Evolutionary conservation across 176 grass and related monocot species (phyloP).

Genomic region (Oryza australiensis): DNA sequence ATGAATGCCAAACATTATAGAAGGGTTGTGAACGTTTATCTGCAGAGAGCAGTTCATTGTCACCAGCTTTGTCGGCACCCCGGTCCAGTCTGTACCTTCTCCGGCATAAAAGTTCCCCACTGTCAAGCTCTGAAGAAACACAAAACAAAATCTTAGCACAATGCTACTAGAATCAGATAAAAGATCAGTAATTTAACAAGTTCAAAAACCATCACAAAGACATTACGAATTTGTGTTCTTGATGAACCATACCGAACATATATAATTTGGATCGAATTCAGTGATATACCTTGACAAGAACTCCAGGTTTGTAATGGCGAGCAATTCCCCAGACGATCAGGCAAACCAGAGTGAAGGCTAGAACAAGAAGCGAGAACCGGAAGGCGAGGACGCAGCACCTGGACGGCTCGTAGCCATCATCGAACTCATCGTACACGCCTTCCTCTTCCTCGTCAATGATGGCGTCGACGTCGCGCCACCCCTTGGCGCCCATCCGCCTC

Average conservation of each 20-base stretch:
- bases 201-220: not conserved
- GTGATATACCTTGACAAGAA: constrained; percentile 60
- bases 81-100: constrained; percentile 72
- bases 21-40: constrained; percentile 71
- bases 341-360: constrained; percentile 65
- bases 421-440: constrained; percentile 45
- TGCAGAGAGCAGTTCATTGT: constrained; percentile 71
- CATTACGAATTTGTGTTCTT: not conserved
- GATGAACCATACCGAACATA: not conserved
- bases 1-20: constrained; percentile 81
- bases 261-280: too few species aligned
- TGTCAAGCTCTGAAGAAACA: constrained; percentile 56
- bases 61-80: constrained; percentile 78
- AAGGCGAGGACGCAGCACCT: constrained; percentile 53
- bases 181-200: not conserved
- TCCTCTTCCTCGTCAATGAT: constrained; percentile 56
- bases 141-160: not conserved
- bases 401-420: constrained; percentile 44
- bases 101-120: constrained; percentile 81
- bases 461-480: constrained; percentile 69
- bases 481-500: constrained; percentile 49
- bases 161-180: not conserved
- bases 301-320: constrained; percentile 54
- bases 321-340: constrained; percentile 87
- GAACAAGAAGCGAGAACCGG: constrained; percentile 44